Conservation (phyloP, 495 filamentous ascomycete genomes). For the Platismatia glauca region DNA sequence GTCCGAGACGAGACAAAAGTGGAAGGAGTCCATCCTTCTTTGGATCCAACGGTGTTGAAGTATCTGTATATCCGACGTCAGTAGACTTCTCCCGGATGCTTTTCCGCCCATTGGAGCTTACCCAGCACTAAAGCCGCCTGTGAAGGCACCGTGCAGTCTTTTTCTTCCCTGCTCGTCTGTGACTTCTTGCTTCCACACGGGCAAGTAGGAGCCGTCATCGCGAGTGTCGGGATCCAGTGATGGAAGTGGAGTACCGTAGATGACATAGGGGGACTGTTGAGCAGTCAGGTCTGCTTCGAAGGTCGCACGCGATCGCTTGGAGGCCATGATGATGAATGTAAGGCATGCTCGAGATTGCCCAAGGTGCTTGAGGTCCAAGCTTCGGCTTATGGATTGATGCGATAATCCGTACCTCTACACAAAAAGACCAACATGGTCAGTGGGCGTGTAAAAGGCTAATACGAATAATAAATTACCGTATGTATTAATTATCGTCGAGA, state of each 20-base stretch:
- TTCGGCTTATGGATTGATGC: background rate
- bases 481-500: no score
- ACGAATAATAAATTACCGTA: no score
- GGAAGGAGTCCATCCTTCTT: conserved; percentile 92
- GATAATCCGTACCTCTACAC: no score
- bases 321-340: conserved; percentile 47
- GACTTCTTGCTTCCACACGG: conserved; percentile 95
- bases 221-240: conserved; percentile 66
- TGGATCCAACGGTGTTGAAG: conserved; percentile 95
- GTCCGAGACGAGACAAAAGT: conserved; percentile 85
- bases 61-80: conserved; percentile 51
- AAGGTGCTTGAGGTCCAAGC: background rate
- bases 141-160: conserved; percentile 91
- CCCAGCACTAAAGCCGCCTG: conserved; percentile 94
- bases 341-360: conserved; percentile 11
- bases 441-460: no score
- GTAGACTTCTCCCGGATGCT: conserved; percentile 24
- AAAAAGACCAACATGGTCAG: no score
- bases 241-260: conserved; percentile 82
- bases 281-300: conserved; percentile 70
- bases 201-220: conserved; percentile 90
- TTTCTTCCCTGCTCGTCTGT: conserved; percentile 88
- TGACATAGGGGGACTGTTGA: conserved; percentile 67
- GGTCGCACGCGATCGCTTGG: conserved; percentile 67
- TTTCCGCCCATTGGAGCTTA: conserved; percentile 36